Evolutionary conservation across 2,329 filamentous ascomycete species (phyloP), one percentile per base, ranked within the genome.

Genomic region (Triangularia verruculosa): DNA sequence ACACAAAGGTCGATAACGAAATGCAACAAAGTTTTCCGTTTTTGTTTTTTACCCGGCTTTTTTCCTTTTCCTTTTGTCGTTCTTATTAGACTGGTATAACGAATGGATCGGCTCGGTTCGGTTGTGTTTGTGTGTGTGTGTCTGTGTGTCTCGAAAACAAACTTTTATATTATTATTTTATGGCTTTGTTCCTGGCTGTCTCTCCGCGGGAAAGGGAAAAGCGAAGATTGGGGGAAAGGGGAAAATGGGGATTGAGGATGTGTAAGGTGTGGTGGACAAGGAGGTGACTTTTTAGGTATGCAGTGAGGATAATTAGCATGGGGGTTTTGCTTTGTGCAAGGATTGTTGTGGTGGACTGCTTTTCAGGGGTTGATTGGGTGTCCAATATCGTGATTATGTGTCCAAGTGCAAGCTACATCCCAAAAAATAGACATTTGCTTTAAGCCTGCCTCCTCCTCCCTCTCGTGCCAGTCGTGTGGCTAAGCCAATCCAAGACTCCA

Each of bases 21-120:
- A 54, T 25, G 22, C 22, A 27, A 54, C 52, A 54, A 27, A 15
- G n/a, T 28, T 28, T 28, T 9, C 27, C 27, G 4, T 28, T 28
- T 28, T 28, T 28, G n/a, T n/a, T n/a, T n/a, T n/a, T n/a, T n/a
- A n/a, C 9, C 27, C 27, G 5, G 27, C 27, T 13, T 27, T 9
- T 28, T 1, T 32, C 28, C n/a, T 57, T 57, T 13, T 57, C 54
- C n/a, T 1, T 57, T 25, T 4, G 12, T 28, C 9, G 15, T 25
- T 25, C 27, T 28, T 25, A 52, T 28, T 57, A 57, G 54, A 57
- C 54, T 57, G 54, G 54, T 57, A 25, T 28, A 13, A 30, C 25
- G 54, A 57, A 57, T 32, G 54, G 54, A 20, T 57, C 17, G 54
- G 54, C 9, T 54, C 4, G 20, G 20, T 13, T 57, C 13, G 17